Percentiles rank a stretch among this genome's conserved stretches.
Evolutionary conservation across 108 stramenopile species (phyloP).

Genomic region (Conticribra guillardii): DNA sequence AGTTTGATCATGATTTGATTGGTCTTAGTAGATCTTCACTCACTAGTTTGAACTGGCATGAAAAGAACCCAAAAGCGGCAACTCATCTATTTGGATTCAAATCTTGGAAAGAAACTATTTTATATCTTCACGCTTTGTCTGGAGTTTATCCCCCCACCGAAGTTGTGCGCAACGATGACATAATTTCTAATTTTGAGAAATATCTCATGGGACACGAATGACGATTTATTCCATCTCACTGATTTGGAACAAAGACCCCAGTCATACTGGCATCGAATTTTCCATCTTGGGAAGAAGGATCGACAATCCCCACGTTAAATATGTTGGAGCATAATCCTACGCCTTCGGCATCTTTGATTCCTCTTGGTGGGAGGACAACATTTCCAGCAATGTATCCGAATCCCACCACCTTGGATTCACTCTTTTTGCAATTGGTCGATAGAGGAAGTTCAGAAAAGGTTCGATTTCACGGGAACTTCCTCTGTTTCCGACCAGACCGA

Average conservation of each 20-base stretch:
- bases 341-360: constrained; percentile 90
- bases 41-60: too few species aligned
- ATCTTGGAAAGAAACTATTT: constrained; percentile 16
- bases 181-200: background rate
- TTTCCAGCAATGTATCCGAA: constrained; percentile 88
- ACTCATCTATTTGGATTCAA: constrained; percentile 24
- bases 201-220: constrained; percentile 2
- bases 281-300: constrained; percentile 75
- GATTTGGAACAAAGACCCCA: background rate
- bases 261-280: constrained; percentile 56
- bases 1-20: too few species aligned
- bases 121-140: constrained; percentile 10
- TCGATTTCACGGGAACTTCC: too few species aligned
- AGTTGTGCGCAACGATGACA: background rate
- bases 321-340: constrained; percentile 87
- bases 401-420: constrained; percentile 78
- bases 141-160: constrained; percentile 7
- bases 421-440: constrained; percentile 53
- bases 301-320: constrained; percentile 82
- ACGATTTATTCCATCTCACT: background rate
- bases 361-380: constrained; percentile 81
- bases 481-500: constrained; percentile 80
- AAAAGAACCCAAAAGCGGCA: too few species aligned
- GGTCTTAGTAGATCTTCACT: too few species aligned
- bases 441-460: constrained; percentile 65